Evolutionary conservation across 768 basidiomycete genomes (phyloP), one percentile per base, ranked within the genome.

Genomic region (Tulasnella sp.): DNA sequence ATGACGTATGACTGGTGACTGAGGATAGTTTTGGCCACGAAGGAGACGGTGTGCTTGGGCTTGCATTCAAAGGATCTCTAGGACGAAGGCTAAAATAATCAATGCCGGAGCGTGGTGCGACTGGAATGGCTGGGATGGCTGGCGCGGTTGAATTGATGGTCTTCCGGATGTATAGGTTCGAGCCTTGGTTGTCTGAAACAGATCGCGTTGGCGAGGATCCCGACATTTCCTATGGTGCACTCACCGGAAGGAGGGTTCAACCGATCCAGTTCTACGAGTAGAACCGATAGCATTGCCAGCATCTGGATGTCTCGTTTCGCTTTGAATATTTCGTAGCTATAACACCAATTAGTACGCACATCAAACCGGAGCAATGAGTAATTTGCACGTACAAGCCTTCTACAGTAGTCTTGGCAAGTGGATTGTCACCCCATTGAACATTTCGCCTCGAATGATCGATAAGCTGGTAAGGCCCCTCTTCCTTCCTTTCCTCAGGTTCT

Each of bases 281-380:
- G 67, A 46, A 79, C 71, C 0, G 85, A 74, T 3, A 87, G 59
- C 78, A 91, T 87, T 0, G 84, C 86, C 14, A 91, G 72, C 81
- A 87, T 82, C 63, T 90, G 86, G 1, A 89, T 67, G 63, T 91
- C 86, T 63, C 78, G 86, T 32, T 70, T 72, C 6, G 60, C 63
- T 12, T 70, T 67, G 29, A 77, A 69, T 57, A 77, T 72, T 3
- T 62, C 57, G 34, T 78, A 73, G 60, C 79, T 80, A 42, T 5
- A 58, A 34, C 19, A 40, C 63, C 31, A 31, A 19, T 40, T n/a
- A 42, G 34, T 31, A 29, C 46, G 17, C 43, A 6, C 17, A 36
- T 17, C 15, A 36, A 15, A n/a, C 15, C 7, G 12, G 2, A 21
- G 14, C 35, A 45, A 49, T 36, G 12, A 19, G 36, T 17, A 34